phyloP scores from a whole-genome alignment of 495 filamentous ascomycete species.

The Penicillium argentinense region DNA sequence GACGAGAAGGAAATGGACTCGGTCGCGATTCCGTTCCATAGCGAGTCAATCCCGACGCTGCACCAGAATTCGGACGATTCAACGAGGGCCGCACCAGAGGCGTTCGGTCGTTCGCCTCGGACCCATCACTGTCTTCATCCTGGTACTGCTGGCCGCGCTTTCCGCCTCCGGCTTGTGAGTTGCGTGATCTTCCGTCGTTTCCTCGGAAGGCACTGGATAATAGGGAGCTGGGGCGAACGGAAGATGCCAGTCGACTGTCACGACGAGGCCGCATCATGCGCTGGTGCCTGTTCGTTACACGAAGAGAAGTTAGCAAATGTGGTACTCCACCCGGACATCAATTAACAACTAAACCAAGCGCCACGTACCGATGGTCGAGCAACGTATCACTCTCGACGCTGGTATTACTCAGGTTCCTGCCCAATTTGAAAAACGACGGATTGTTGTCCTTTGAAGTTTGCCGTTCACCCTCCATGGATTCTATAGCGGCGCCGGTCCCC shows the following conservation, averaged over 20 bases:
- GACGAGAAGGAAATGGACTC: slow-evolving; percentile 28
- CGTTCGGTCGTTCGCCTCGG: slow-evolving; percentile 39
- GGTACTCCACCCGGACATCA: neutral
- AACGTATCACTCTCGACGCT: slow-evolving; percentile 80
- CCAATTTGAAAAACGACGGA: slow-evolving; percentile 59
- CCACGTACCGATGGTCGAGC: slow-evolving; percentile 71
- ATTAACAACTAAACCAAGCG: neutral
- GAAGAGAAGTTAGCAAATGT: slow-evolving; percentile 8
- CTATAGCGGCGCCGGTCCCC: slow-evolving; percentile 24
- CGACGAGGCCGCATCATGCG: slow-evolving; percentile 68
- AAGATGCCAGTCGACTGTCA: slow-evolving; percentile 51
- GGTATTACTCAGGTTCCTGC: slow-evolving; percentile 66
- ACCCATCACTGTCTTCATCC: slow-evolving; percentile 55
- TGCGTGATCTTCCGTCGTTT: slow-evolving; percentile 24
- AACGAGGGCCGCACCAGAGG: slow-evolving; percentile 38
- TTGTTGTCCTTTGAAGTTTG: slow-evolving; percentile 26
- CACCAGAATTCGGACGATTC: no score
- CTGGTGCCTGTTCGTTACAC: slow-evolving; percentile 57
- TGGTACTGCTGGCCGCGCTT: slow-evolving; percentile 23
- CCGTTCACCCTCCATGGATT: slow-evolving; percentile 30
- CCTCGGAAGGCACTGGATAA: slow-evolving; percentile 26
- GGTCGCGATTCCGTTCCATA: slow-evolving; percentile 43
- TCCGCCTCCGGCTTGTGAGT: slow-evolving; percentile 27
- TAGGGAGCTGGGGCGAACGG: slow-evolving; percentile 46
- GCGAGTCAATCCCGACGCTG: slow-evolving; percentile 22